These are phyloP conservation scores for Dendrobium huoshanense DNA, from an alignment of 106 monocot genomes.

Conservation along the genomic window DNA sequence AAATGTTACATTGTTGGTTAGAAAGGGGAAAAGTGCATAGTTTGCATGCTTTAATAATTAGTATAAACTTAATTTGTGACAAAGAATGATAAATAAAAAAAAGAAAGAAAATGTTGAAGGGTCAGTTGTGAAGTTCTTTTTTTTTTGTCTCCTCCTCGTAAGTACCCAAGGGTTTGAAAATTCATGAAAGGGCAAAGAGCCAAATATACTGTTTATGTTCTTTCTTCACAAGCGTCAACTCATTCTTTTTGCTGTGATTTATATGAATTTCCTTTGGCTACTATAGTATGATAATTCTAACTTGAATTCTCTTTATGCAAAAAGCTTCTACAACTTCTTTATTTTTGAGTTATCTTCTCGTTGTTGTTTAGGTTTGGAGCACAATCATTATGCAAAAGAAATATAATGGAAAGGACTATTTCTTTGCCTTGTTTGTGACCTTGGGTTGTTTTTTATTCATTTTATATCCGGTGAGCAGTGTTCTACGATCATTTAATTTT, in stretches of 20 bases:
- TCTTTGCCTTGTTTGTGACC: slow-evolving; percentile 80
- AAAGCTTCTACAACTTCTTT: background rate
- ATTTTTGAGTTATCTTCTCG: slow-evolving; percentile 3
- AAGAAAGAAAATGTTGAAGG: background rate
- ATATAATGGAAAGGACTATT: slow-evolving; percentile 86
- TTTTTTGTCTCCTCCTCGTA: background rate
- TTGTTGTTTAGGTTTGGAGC: slow-evolving; percentile 65
- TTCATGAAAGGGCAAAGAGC: background rate
- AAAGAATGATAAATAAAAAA: background rate
- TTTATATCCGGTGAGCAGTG: slow-evolving; percentile 64
- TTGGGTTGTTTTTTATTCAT: slow-evolving; percentile 90
- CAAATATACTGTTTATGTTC: background rate
- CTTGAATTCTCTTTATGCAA: background rate
- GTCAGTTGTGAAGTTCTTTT: background rate
- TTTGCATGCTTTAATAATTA: background rate
- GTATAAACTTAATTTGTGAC: background rate
- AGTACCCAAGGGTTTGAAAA: background rate
- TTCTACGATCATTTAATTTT: background rate
- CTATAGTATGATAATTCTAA: background rate
- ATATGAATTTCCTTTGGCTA: background rate
- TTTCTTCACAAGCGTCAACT: background rate
- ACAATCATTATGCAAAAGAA: slow-evolving; percentile 92
- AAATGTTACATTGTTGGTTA: background rate
- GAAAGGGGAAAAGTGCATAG: background rate
- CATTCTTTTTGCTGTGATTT: background rate